These are phyloP conservation scores for Leersia perrieri DNA, from an alignment of 176 grass and related monocot genomes.

Conservation along the genomic window DNA sequence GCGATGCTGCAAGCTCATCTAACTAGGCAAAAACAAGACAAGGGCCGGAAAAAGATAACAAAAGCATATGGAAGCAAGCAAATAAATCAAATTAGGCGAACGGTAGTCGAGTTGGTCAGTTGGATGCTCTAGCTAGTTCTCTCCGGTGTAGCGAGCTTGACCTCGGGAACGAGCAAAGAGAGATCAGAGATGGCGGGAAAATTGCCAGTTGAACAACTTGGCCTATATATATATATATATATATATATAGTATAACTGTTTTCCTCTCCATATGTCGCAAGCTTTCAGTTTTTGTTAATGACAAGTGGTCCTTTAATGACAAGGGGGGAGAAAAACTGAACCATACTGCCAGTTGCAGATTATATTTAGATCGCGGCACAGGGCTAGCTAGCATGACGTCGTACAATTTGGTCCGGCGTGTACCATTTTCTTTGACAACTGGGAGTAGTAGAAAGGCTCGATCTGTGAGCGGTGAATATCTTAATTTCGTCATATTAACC, in stretches of 20 bases:
- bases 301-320: background rate
- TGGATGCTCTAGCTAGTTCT: background rate
- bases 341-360: slow-evolving; percentile 11
- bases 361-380: background rate
- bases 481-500: background rate
- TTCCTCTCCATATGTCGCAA: background rate
- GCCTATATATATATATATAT: background rate
- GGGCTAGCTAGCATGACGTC: background rate
- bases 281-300: slow-evolving; percentile 8
- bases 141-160: background rate
- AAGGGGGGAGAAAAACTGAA: background rate
- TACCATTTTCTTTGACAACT: background rate
- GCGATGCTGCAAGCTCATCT: slow-evolving; percentile 12
- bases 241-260: background rate
- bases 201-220: slow-evolving; percentile 31
- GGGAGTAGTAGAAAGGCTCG: background rate
- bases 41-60: background rate
- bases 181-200: background rate
- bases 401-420: background rate
- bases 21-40: background rate
- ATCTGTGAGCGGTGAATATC: background rate
- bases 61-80: background rate
- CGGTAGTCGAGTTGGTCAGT: background rate
- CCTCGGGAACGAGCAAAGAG: background rate
- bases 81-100: background rate